Evolutionary conservation across 441 rosid species (phyloP), one percentile per base, ranked within the genome.

Genomic region (Pelargonium cotyledonis): DNA sequence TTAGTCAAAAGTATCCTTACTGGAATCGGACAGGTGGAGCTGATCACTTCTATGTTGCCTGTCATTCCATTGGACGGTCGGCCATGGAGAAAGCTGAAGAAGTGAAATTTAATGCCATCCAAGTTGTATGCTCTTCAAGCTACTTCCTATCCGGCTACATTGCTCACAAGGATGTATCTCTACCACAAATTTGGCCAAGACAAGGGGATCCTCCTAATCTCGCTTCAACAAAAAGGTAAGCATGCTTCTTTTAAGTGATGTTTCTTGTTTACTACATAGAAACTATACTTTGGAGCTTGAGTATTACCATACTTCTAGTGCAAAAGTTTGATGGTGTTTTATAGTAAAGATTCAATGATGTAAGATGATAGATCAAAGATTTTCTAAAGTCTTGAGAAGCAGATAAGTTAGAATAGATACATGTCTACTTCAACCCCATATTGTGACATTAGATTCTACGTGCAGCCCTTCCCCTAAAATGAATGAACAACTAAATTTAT

Each of bases 121-220:
- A 85, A 77, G 85, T 85, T 44, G 88, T 85, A 47, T 88, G 89
- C 80, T 88, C 88, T 18, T 85, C 88, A 0, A 81, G 85, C 70
- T 88, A 84, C 73, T 84, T 77, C 66, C 73, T 84, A 10, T 74
- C 86, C 43, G 84, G 86, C 5, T 78, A 85, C 70, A 70, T 85
- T 49, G 57, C 87, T 80, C 92, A 84, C 51, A 88, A 84, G 78
- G 88, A 87, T 63, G 81, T 80, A 12, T 84, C 86, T 66, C 69
- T 88, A 76, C 90, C 92, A n/a, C 92, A 84, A 70, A 78, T 85
- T 74, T 83, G 85, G 92, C 92, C 89, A 11, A 80, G 88, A 70
- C 76, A 72, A 10, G 79, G 75, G 31, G 83, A 84, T 64, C 89
- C 87, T 18, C 77, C 84, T n/a, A n/a, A 74, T 47, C 66, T 84